Percentiles rank a stretch among this genome's conserved stretches.
These are phyloP conservation scores for Aureobasidium sp. DNA, from an alignment of 2,329 filamentous ascomycete genomes.

Conservation along the genomic window DNA sequence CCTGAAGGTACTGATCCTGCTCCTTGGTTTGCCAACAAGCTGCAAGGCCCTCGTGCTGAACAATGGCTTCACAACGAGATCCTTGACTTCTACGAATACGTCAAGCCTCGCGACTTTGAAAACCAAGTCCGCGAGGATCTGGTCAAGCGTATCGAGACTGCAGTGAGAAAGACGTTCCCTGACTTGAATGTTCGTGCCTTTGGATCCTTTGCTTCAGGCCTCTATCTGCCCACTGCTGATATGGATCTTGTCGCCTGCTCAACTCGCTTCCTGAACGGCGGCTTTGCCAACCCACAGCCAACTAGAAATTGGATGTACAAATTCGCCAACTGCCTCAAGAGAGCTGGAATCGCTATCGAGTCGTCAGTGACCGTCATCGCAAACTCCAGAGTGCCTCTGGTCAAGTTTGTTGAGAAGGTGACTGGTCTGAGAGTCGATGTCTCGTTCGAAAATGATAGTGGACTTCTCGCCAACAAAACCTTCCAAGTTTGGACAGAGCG, in stretches of 20 bases:
- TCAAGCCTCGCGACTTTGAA: constrained; percentile 71
- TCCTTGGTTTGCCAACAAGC: constrained; percentile 52
- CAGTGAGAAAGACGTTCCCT: constrained; percentile 42
- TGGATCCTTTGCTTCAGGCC: constrained; percentile 82
- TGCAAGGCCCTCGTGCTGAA: constrained; percentile 40
- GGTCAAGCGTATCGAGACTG: constrained; percentile 58
- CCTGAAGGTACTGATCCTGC: constrained; percentile 34
- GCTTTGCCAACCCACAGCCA: constrained; percentile 31
- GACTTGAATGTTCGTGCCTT: constrained; percentile 66
- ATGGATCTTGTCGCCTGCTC: constrained; percentile 87
- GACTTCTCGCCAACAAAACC: constrained; percentile 70
- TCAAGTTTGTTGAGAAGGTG: constrained; percentile 76
- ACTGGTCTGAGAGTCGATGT: constrained; percentile 84
- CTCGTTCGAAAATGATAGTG: constrained; percentile 87
- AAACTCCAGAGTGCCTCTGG: constrained; percentile 76
- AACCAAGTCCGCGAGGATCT: constrained; percentile 66
- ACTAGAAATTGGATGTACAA: constrained; percentile 43
- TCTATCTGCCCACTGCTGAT: constrained; percentile 71
- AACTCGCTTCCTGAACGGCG: constrained; percentile 49
- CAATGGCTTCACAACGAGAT: constrained; percentile 72
- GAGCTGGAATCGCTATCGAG: constrained; percentile 50
- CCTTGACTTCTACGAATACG: constrained; percentile 78
- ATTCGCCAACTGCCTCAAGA: constrained; percentile 55
- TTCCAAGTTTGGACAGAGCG: constrained; percentile 72
- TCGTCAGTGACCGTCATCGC: constrained; percentile 61